Base-by-base conservation (phyloP, 225 moss, liverwort and hornwort genomes). In the Pseudoscleropodium purum region DNA sequence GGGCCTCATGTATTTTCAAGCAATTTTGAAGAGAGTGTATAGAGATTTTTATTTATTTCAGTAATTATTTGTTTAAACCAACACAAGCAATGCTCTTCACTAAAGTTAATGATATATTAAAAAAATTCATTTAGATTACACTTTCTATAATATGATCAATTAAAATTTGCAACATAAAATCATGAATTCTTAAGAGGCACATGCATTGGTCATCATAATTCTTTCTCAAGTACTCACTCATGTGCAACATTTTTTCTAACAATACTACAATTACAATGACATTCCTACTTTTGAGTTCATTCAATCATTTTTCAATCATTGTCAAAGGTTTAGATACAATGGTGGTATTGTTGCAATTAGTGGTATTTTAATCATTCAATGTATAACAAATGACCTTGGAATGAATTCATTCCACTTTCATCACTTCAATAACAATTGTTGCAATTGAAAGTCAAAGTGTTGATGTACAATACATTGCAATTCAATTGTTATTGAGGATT, bases 401-500 rank as follows among this genome's bases (percentile, higher is more conserved):
- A n/a, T 69, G 24, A 39, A 4, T 24, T 69, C 13, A 39, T 69
- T 7, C 25, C 1, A 41, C 41, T 15, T 26, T 72, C 9, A 72
- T 2, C 2, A 15, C 1, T 72, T 0, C 4, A 12, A 25, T 41
- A 41, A 25, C 5, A 72, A 26, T 5, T 15, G 3, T 4, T 72
- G 1, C 3, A 72, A 2, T 41, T 72, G 41, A 72, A 41, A 41
- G 8, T 15, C 37, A 72, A 72, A 39, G 41, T 0, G 1, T 8
- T 6, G 1, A 72, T 4, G 8, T n/a, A n/a, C n/a, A n/a, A n/a
- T 72, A 15, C 2, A 1, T 9, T 26, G 1, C 15, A 72, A 72
- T 5, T 41, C 26, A 72, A 41, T 39, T 15, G 9, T 72, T 41
- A 26, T 1, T 72, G 0, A 8, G 1, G 15, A 41, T 72, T 3